A percentile compares a stretch with the other conserved stretches of the same genome.
Conservation (phyloP, 495 filamentous ascomycete species). For the Cercophora samala region DNA sequence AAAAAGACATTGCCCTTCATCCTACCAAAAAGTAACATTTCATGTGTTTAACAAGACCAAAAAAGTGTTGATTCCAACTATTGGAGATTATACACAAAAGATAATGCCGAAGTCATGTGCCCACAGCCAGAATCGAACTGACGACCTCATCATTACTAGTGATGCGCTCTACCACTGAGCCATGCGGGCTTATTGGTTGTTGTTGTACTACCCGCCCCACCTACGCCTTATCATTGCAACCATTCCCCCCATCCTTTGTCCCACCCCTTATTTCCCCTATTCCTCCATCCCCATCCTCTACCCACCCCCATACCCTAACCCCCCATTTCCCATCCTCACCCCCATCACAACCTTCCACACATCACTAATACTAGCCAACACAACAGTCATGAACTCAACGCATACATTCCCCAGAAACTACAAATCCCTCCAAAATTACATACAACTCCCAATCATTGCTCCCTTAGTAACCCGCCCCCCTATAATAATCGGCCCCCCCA, state of each 20-base stretch:
- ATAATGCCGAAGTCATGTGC: background rate
- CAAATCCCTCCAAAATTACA: background rate
- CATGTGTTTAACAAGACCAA: too few species aligned
- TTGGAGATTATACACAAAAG: too few species aligned
- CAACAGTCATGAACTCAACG: background rate
- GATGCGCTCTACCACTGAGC: constrained; percentile 14
- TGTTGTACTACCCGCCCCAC: background rate
- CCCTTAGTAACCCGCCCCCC: background rate
- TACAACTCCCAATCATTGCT: background rate
- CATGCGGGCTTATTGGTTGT: constrained; percentile 11
- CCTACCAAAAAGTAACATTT: too few species aligned
- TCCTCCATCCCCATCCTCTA: background rate
- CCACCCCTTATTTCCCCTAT: background rate
- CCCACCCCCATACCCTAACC: background rate
- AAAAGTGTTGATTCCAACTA: too few species aligned
- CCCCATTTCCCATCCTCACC: too few species aligned
- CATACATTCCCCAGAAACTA: background rate
- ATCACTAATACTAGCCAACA: background rate
- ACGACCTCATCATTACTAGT: constrained; percentile 15
- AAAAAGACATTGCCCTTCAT: too few species aligned
- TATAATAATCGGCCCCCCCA: constrained; percentile 1
- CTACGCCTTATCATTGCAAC: background rate
- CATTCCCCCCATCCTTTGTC: background rate
- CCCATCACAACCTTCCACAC: background rate
- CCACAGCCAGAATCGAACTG: constrained; percentile 16